Evolutionary conservation across 2,329 filamentous ascomycete species (phyloP).

Genomic region (Ophiostoma novo-ulmi): DNA sequence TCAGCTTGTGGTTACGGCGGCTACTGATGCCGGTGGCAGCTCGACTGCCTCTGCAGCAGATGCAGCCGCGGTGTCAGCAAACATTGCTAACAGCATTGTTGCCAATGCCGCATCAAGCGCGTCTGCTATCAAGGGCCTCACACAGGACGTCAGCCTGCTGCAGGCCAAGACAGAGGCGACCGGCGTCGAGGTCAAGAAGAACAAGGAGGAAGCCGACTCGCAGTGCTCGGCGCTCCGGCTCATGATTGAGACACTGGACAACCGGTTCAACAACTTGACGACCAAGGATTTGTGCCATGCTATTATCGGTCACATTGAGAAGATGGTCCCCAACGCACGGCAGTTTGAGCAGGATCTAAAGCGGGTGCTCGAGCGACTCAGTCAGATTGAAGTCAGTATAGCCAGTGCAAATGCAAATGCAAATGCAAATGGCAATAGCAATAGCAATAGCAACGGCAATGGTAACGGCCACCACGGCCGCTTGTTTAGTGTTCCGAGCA

Average conservation of each 20-base stretch:
- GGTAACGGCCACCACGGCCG: background rate
- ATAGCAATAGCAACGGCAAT: background rate
- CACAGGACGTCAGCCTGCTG: background rate
- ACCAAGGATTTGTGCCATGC: conserved; percentile 40
- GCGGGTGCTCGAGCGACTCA: background rate
- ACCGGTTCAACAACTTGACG: conserved; percentile 47
- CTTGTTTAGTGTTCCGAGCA: background rate
- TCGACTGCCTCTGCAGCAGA: background rate
- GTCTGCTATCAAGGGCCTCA: background rate
- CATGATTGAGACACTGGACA: conserved; percentile 40
- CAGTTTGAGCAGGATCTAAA: conserved; percentile 26
- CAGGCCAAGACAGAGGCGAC: background rate
- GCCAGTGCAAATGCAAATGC: background rate
- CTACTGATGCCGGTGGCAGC: background rate
- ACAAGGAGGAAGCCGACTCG: conserved; percentile 22
- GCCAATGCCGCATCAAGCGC: background rate
- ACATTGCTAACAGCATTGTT: background rate
- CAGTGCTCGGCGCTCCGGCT: conserved; percentile 35
- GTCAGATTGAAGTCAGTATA: background rate
- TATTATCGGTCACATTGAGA: conserved; percentile 39
- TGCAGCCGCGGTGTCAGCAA: background rate
- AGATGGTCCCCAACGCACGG: conserved; percentile 30
- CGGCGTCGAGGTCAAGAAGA: conserved; percentile 10
- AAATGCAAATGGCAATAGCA: background rate
- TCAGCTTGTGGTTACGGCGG: background rate